Evolutionary conservation across 306 rosid genomes (phyloP).

Genomic region (Mimosa bimucronata): DNA sequence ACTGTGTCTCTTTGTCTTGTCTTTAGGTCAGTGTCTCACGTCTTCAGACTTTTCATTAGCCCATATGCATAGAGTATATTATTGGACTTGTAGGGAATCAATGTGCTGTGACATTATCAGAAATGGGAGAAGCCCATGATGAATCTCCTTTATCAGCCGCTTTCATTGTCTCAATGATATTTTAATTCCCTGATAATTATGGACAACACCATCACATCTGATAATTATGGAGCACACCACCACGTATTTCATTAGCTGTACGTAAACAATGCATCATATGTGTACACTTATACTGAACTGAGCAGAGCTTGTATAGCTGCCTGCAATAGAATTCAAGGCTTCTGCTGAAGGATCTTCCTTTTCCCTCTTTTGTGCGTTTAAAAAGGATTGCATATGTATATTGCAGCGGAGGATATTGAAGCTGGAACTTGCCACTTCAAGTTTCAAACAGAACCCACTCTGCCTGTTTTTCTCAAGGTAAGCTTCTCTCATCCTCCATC

Average conservation of each 20-base stretch:
- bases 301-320: slow-evolving; percentile 8
- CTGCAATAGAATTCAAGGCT: slow-evolving; percentile 21
- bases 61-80: not conserved
- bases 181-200: not conserved
- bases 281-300: not conserved
- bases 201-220: not conserved
- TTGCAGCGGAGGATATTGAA: slow-evolving; percentile 94
- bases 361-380: slow-evolving; percentile 1
- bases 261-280: not conserved
- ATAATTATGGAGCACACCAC: not conserved
- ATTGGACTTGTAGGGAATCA: not conserved
- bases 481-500: slow-evolving; percentile 25
- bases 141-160: not conserved
- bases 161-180: not conserved
- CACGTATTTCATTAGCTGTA: not conserved
- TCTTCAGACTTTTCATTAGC: not conserved
- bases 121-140: not conserved
- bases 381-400: slow-evolving; percentile 30
- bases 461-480: slow-evolving; percentile 87
- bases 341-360: not conserved
- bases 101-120: not conserved
- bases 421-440: slow-evolving; percentile 63
- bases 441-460: slow-evolving; percentile 83
- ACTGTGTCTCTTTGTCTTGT: not conserved
- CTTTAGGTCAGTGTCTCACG: slow-evolving; percentile 1